A percentile compares a stretch with the other conserved stretches of the same genome.
phyloP scores from a whole-genome alignment of 2,329 filamentous ascomycete species.

The Neopestalotiopsis clavispora region DNA sequence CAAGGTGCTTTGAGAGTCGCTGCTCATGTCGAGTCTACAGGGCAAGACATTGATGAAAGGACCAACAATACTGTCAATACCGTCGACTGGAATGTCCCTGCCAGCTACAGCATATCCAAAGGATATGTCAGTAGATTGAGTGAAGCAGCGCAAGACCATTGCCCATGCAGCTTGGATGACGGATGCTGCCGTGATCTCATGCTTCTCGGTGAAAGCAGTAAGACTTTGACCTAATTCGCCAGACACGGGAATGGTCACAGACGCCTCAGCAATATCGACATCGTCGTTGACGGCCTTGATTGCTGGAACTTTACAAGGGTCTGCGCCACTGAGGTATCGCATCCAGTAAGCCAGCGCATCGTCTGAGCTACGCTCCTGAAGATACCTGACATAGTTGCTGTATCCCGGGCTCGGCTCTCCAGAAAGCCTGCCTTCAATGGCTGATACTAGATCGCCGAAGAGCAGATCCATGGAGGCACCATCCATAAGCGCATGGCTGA shows the following conservation, averaged over 20 bases:
- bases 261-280: background rate
- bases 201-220: background rate
- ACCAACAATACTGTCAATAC: conserved; percentile 12
- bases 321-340: conserved; percentile 12
- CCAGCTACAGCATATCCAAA: conserved; percentile 9
- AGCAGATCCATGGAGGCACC: conserved; percentile 10
- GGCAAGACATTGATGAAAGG: conserved; percentile 16
- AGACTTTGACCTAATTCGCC: background rate
- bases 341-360: conserved; percentile 15
- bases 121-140: background rate
- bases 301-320: background rate
- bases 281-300: background rate
- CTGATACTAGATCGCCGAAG: conserved; percentile 11
- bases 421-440: conserved; percentile 10
- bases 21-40: conserved; percentile 10
- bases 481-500: conserved; percentile 15
- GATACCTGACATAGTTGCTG: conserved; percentile 16
- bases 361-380: background rate
- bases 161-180: conserved; percentile 14
- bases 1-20: background rate
- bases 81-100: conserved; percentile 3
- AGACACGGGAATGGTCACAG: conserved; percentile 6
- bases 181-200: conserved; percentile 11
- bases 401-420: conserved; percentile 4
- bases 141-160: conserved; percentile 11